Conservation (phyloP, 2,329 filamentous ascomycete species). For the Colletotrichum tamarilloi region DNA sequence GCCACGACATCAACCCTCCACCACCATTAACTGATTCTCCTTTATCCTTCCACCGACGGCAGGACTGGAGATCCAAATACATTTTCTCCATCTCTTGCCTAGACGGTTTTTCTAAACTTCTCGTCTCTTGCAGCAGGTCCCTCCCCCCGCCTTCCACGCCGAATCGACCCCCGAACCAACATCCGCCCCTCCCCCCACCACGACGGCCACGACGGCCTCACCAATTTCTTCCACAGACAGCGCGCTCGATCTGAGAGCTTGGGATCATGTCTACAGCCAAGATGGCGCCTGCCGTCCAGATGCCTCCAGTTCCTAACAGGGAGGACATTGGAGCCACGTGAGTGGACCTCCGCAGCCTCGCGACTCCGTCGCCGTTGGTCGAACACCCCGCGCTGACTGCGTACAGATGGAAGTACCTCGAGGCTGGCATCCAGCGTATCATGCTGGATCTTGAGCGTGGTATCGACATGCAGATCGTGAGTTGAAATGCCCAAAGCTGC, state of each 20-base stretch:
- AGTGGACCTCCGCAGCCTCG: slow-evolving; percentile 30
- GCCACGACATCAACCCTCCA: slow-evolving; percentile 7
- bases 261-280: slow-evolving; percentile 47
- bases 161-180: slow-evolving; percentile 2
- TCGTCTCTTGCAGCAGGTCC: slow-evolving; percentile 16
- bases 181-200: slow-evolving; percentile 33
- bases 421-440: slow-evolving; percentile 88
- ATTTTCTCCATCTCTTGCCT: neutral
- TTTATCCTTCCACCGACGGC: neutral
- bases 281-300: slow-evolving; percentile 51
- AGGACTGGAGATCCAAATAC: neutral
- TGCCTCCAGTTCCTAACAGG: slow-evolving; percentile 69
- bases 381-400: slow-evolving; percentile 33
- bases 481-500: slow-evolving; percentile 42
- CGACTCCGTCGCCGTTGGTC: slow-evolving; percentile 3
- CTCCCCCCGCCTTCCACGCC: slow-evolving; percentile 20
- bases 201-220: slow-evolving; percentile 41
- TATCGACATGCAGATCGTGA: slow-evolving; percentile 89
- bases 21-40: neutral
- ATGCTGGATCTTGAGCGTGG: slow-evolving; percentile 93
- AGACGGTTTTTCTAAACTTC: slow-evolving; percentile 18
- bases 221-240: slow-evolving; percentile 18
- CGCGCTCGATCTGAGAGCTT: slow-evolving; percentile 21
- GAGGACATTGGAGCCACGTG: slow-evolving; percentile 69
- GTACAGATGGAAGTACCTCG: slow-evolving; percentile 86